These are phyloP conservation scores for Claviceps quebecensis DNA, from an alignment of 2,329 filamentous ascomycete species.

Conservation along the genomic window DNA sequence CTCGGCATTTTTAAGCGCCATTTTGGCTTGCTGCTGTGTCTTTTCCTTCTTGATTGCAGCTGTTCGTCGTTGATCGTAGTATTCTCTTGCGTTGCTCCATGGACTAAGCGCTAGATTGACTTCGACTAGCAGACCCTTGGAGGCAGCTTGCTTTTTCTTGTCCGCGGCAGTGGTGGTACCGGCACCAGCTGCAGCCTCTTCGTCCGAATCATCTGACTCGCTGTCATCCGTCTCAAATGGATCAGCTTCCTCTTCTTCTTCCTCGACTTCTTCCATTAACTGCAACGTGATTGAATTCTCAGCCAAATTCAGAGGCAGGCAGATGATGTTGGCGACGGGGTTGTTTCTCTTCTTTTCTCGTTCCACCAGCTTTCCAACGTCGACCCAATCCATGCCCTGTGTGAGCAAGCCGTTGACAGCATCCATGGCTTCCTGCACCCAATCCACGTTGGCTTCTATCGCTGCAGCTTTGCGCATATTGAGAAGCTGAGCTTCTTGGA, in stretches of 20 bases:
- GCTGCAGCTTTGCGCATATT: constrained; percentile 82
- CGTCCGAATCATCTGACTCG: constrained; percentile 22
- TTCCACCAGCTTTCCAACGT: constrained; percentile 78
- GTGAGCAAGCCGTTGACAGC: constrained; percentile 83
- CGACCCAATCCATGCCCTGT: constrained; percentile 95
- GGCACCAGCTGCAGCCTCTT: constrained; percentile 11
- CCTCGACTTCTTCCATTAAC: constrained; percentile 55
- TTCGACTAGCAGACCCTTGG: constrained; percentile 57
- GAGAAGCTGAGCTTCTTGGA: constrained; percentile 67
- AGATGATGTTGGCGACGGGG: constrained; percentile 74
- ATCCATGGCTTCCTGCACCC: constrained; percentile 84
- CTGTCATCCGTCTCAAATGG: constrained; percentile 55
- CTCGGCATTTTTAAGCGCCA: constrained; percentile 79
- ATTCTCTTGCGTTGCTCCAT: constrained; percentile 81
- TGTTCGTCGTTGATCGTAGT: constrained; percentile 77
- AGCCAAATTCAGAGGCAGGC: constrained; percentile 73
- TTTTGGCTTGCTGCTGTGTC: constrained; percentile 66
- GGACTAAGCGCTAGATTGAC: constrained; percentile 71
- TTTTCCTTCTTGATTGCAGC: constrained; percentile 81
- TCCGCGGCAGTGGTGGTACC: constrained; percentile 11
- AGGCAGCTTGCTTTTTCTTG: constrained; percentile 27
- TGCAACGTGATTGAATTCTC: constrained; percentile 77
- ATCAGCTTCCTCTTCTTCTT: constrained; percentile 46
- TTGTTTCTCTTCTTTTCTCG: constrained; percentile 72
- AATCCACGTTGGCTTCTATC: constrained; percentile 79